Evolutionary conservation across 306 rosid genomes (phyloP), one percentile per base, ranked within the genome.

Genomic region (Malus sylvestris): DNA sequence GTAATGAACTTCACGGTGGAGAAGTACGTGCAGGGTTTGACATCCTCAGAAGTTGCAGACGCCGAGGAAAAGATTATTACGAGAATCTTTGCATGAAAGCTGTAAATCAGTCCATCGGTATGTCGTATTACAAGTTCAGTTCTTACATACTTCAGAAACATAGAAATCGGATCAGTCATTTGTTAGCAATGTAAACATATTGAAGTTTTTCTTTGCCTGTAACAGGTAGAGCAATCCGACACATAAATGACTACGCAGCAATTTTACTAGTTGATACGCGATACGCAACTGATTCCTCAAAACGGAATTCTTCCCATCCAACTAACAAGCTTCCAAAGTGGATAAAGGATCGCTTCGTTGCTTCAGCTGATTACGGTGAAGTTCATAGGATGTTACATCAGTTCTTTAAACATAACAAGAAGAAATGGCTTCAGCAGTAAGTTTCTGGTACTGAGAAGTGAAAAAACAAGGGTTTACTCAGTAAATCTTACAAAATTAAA

Each of bases 61-160:
- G 62, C 81, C 86, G 93, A 88, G 98, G 97, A 72, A 94, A 83
- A 87, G 93, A 92, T 58, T 90, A 95, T 73, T 95, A 95, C 35
- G 96, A 95, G 81, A 95, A 95, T 84, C 95, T 95, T 72, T 95
- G 98, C 97, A 92, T 95, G 97, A 95, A 95, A 79, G 97, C 98
- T 55, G 97, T 95, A 68, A 95, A 95, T 88, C 97, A 95, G 85
- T 92, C 98, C 76, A 95, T 95, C 60, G 97, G 97, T 95, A 65
- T 46, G 91, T 83, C 14, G 4, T 71, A 78, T 74, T 68, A 61
- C 72, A 27, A 27, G 49, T 44, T 44, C 15, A 44, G 49, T 44
- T 44, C 4, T 44, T 44, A 32, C 27, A 49, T 65, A 7, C 53
- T 61, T 23, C 14, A 23, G 10, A 30, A 12, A 6, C 25, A 16